Percentiles rank a stretch among this genome's conserved stretches.
phyloP scores from a whole-genome alignment of 352 stramenopile genomes.

The Globisporangium cylindrosporum region DNA sequence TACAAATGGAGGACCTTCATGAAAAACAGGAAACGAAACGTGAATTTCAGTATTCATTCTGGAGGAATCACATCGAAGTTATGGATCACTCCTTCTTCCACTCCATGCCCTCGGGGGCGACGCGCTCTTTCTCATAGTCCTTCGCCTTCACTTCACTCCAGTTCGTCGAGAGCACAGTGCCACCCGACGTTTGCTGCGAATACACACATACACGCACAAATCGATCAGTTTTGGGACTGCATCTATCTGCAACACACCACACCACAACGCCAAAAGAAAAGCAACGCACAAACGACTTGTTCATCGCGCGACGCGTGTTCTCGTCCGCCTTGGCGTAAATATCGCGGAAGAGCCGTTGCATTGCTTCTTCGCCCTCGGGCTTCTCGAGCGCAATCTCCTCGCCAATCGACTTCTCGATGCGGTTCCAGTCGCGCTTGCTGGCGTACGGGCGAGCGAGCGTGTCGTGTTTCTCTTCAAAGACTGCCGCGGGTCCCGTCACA shows the following conservation, averaged over 20 bases:
- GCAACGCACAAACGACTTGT: constrained; percentile 88
- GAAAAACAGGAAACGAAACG: too few species aligned
- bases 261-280: not conserved
- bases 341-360: constrained; percentile 91
- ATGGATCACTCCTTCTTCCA: constrained; percentile 85
- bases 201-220: constrained; percentile 1
- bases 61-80: too few species aligned
- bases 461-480: constrained; percentile 58
- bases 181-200: constrained; percentile 88
- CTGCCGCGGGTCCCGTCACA: constrained; percentile 49
- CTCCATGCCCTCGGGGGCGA: constrained; percentile 86
- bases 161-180: constrained; percentile 90
- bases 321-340: constrained; percentile 92
- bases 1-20: not conserved
- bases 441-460: constrained; percentile 64
- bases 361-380: constrained; percentile 88
- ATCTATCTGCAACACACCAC: too few species aligned
- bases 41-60: not conserved
- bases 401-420: constrained; percentile 76
- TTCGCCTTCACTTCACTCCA: constrained; percentile 89
- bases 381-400: constrained; percentile 87
- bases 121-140: constrained; percentile 88
- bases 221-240: not conserved
- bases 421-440: constrained; percentile 86
- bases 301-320: constrained; percentile 90